Evolutionary conservation across 23 red algal genomes (phyloP).

Genomic region (Gracilaria vermiculophylla): DNA sequence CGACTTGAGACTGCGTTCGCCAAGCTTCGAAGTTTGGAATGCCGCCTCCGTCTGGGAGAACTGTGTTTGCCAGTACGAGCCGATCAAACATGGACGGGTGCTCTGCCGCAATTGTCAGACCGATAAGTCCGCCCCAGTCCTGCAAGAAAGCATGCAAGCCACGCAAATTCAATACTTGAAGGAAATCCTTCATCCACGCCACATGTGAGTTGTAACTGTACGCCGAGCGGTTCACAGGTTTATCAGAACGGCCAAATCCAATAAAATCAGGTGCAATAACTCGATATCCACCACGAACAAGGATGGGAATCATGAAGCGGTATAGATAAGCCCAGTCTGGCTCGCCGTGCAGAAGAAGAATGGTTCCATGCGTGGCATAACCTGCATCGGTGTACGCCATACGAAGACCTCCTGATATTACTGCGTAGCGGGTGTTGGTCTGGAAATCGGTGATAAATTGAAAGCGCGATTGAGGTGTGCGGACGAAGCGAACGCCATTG

Average conservation of each 20-base stretch:
- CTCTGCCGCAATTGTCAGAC: neutral
- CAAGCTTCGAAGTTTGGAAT: constrained; percentile 2
- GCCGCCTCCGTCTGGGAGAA: neutral
- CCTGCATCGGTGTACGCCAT: constrained; percentile 18
- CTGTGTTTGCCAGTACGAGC: constrained; percentile 9
- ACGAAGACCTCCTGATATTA: neutral
- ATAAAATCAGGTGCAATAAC: constrained; percentile 4
- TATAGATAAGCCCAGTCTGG: constrained; percentile 18
- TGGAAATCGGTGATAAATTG: neutral
- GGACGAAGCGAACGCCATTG: neutral
- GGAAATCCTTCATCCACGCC: neutral
- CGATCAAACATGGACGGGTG: neutral
- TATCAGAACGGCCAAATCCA: constrained; percentile 6
- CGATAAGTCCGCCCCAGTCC: constrained; percentile 6
- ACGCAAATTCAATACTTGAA: neutral
- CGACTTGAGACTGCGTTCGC: neutral
- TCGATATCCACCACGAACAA: neutral
- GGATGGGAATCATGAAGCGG: neutral
- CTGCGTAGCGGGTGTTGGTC: neutral
- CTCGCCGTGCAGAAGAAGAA: constrained; percentile 17
- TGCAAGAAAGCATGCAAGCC: neutral
- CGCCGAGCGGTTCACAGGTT: constrained; percentile 3
- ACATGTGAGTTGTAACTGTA: constrained; percentile 13
- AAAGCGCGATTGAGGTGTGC: neutral
- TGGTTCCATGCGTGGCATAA: constrained; percentile 5